Evolutionary conservation across 164 flowering plant genomes (phyloP).

Genomic region (Magnolia officinalis): DNA sequence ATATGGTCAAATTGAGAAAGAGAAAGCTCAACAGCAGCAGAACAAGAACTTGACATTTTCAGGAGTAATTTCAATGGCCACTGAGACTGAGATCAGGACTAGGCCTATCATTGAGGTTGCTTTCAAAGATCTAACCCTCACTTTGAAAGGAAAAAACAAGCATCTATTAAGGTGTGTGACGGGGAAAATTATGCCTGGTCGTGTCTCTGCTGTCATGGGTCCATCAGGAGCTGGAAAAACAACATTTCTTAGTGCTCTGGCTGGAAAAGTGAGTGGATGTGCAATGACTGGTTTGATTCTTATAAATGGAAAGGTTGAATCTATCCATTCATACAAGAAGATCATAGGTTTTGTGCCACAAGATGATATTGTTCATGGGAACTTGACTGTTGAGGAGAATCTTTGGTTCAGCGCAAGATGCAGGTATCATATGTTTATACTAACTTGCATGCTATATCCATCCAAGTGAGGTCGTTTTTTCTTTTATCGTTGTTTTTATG

Average conservation of each 20-base stretch:
- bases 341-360: constrained; percentile 97
- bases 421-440: constrained; percentile 48
- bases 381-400: constrained; percentile 96
- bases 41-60: constrained; percentile 78
- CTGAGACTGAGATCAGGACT: constrained; percentile 57
- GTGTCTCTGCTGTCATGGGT: constrained; percentile 98
- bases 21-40: constrained; percentile 80
- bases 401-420: constrained; percentile 94
- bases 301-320: constrained; percentile 71
- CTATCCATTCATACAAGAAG: constrained; percentile 82
- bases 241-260: constrained; percentile 93
- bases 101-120: constrained; percentile 84
- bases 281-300: constrained; percentile 61
- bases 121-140: constrained; percentile 90
- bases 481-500: neutral
- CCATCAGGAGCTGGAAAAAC: constrained; percentile 99
- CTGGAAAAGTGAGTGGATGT: constrained; percentile 81
- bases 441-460: neutral
- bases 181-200: constrained; percentile 87
- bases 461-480: neutral
- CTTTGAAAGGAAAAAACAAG: constrained; percentile 74
- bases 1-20: constrained; percentile 95
- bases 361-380: constrained; percentile 99
- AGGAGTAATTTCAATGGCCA: constrained; percentile 86
- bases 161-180: constrained; percentile 82